phyloP scores from a whole-genome alignment of 306 rosid species.

The Cicer yamashitae region DNA sequence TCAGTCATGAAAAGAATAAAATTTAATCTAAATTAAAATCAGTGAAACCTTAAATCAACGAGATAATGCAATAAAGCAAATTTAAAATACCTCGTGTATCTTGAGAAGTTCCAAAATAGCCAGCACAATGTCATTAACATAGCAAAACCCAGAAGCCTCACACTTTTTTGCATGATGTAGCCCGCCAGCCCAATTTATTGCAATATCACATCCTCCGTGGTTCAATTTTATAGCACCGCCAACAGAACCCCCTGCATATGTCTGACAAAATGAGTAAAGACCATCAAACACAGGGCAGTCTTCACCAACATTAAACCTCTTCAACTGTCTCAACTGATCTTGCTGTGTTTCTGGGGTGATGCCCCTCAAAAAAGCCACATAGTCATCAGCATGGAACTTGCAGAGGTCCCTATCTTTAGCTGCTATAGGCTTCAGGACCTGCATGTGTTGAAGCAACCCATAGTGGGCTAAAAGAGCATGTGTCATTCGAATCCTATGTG shows the following conservation, averaged over 20 bases:
- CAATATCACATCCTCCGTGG: conserved; percentile 52
- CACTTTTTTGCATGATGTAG: conserved; percentile 62
- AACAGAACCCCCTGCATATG: conserved; percentile 62
- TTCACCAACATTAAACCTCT: conserved; percentile 61
- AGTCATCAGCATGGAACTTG: conserved; percentile 61
- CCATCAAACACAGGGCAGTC: conserved; percentile 59
- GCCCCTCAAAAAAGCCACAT: conserved; percentile 55
- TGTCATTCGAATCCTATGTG: conserved; percentile 60
- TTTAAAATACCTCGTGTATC: conserved; percentile 51
- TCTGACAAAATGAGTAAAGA: conserved; percentile 60
- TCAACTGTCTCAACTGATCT: conserved; percentile 55
- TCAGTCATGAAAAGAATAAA: not conserved
- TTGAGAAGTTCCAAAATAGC: conserved; percentile 61
- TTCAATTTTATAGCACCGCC: conserved; percentile 59
- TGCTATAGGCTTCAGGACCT: conserved; percentile 55
- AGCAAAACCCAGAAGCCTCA: conserved; percentile 63
- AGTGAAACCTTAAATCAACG: conserved; percentile 17
- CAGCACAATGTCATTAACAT: conserved; percentile 60
- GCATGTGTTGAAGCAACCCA: conserved; percentile 63
- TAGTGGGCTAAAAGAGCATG: conserved; percentile 63
- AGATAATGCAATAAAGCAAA: conserved; percentile 18
- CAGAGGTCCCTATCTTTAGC: conserved; percentile 62
- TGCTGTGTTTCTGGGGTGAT: conserved; percentile 64
- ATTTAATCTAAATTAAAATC: conserved; percentile 19
- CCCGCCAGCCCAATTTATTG: conserved; percentile 63